Evolutionary conservation across 495 filamentous ascomycete species (phyloP).

Genomic region (Cudoniella acicularis): DNA sequence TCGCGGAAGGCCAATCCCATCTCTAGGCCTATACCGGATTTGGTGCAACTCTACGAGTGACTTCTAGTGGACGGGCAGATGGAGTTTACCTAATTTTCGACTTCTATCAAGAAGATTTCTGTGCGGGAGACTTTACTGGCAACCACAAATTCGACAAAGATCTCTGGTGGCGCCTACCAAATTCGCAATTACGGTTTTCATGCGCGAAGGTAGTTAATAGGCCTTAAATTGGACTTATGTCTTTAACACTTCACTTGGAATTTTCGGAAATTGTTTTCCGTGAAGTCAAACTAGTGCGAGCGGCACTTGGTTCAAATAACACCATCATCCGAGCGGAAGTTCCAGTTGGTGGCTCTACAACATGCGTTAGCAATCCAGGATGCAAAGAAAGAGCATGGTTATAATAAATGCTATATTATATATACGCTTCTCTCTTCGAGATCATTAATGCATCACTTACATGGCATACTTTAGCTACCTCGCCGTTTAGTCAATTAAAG

Average conservation of each 20-base stretch:
- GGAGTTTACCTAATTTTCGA: not conserved
- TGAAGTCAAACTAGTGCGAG: not conserved
- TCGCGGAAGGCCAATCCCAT: not conserved
- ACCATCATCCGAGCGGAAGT: not conserved
- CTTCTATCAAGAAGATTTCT: not conserved
- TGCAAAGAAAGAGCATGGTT: too few relatives aligned
- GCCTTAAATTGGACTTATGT: not conserved
- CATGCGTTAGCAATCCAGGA: too few relatives aligned
- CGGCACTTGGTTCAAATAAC: not conserved
- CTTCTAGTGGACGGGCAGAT: not conserved
- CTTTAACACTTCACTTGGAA: not conserved
- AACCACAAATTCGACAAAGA: not conserved
- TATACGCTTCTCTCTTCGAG: too few relatives aligned
- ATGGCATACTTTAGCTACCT: too few relatives aligned
- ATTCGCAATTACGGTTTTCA: not conserved
- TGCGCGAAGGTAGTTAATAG: not conserved
- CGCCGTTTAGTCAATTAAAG: too few relatives aligned
- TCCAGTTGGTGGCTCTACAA: too few relatives aligned
- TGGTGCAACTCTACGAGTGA: not conserved
- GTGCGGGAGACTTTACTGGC: not conserved
- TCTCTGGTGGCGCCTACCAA: not conserved
- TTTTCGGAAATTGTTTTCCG: not conserved
- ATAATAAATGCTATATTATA: too few relatives aligned
- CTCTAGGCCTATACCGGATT: not conserved
- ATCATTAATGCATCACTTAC: too few relatives aligned